phyloP scores from a whole-genome alignment of 805 yeast species.

The Geotrichum ghanense region DNA sequence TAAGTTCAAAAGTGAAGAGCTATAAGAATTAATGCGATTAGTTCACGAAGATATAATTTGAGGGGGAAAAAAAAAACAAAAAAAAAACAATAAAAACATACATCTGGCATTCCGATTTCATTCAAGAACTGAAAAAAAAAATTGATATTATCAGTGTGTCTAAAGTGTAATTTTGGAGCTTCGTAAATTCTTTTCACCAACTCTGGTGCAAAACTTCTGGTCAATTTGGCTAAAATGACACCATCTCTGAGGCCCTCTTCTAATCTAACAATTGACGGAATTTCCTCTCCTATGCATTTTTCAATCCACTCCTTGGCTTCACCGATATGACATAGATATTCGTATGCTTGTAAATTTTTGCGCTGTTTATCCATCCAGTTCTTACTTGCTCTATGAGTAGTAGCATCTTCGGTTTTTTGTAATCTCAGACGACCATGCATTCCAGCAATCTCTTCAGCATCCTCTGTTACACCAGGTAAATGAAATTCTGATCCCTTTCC shows the following conservation, averaged over 20 bases:
- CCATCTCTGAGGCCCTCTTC: slow-evolving; percentile 73
- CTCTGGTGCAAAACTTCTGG: slow-evolving; percentile 60
- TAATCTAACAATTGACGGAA: slow-evolving; percentile 47
- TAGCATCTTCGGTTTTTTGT: slow-evolving; percentile 20
- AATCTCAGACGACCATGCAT: slow-evolving; percentile 23
- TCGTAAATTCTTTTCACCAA: slow-evolving; percentile 42
- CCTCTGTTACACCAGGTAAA: slow-evolving; percentile 11
- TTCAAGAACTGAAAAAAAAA: slow-evolving; percentile 60
- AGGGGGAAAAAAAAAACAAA: too few species aligned
- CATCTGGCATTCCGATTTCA: slow-evolving; percentile 66
- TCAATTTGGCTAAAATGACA: slow-evolving; percentile 67
- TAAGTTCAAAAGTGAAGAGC: slow-evolving; percentile 71
- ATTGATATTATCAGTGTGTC: slow-evolving; percentile 88
- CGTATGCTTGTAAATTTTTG: slow-evolving; percentile 44
- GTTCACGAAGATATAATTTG: neutral
- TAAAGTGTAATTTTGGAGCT: slow-evolving; percentile 62
- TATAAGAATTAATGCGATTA: slow-evolving; percentile 5
- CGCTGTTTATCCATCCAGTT: slow-evolving; percentile 33
- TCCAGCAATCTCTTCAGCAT: slow-evolving; percentile 24
- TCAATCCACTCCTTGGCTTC: slow-evolving; percentile 82
- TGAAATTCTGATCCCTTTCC: neutral
- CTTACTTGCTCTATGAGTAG: slow-evolving; percentile 16
- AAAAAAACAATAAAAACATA: slow-evolving; percentile 19
- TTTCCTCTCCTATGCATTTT: slow-evolving; percentile 41
- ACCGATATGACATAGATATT: slow-evolving; percentile 66